phyloP scores from a whole-genome alignment of 805 yeast genomes.

The Maudiozyma turicensis region DNA sequence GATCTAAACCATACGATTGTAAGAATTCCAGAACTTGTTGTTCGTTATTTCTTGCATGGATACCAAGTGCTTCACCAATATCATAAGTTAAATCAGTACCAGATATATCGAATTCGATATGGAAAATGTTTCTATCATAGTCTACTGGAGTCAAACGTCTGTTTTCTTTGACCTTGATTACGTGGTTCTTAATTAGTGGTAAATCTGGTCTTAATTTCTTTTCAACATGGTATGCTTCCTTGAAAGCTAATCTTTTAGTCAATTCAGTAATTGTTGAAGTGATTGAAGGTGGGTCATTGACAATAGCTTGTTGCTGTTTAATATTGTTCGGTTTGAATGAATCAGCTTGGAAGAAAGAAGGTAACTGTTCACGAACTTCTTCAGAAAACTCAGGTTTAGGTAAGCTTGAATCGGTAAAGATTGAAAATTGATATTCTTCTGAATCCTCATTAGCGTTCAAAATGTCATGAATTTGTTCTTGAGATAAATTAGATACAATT shows the following conservation, averaged over 20 bases:
- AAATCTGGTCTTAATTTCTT: conserved; percentile 76
- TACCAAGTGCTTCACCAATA: conserved; percentile 94
- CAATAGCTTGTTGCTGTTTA: conserved; percentile 7
- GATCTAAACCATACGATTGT: conserved; percentile 58
- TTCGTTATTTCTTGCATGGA: conserved; percentile 78
- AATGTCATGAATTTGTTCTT: not conserved
- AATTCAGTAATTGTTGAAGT: conserved; percentile 19
- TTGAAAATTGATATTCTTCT: not conserved
- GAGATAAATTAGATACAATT: not conserved
- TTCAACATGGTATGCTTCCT: conserved; percentile 61
- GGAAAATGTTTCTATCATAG: conserved; percentile 92
- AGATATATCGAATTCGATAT: conserved; percentile 83
- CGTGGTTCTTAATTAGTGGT: conserved; percentile 63
- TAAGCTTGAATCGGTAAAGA: not conserved
- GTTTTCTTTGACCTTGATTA: conserved; percentile 85
- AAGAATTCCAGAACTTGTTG: conserved; percentile 61
- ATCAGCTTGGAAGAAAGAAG: conserved; percentile 50
- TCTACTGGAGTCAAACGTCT: conserved; percentile 82
- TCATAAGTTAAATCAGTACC: conserved; percentile 88
- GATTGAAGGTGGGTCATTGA: conserved; percentile 22
- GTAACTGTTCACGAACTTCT: conserved; percentile 29
- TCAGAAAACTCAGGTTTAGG: conserved; percentile 1
- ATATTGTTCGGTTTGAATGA: conserved; percentile 59
- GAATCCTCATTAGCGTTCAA: not conserved
- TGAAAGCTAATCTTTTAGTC: conserved; percentile 65